Percentiles rank a stretch among this genome's conserved stretches.
Evolutionary conservation across 345 rosid species (phyloP).

Genomic region (Psidium guajava): DNA sequence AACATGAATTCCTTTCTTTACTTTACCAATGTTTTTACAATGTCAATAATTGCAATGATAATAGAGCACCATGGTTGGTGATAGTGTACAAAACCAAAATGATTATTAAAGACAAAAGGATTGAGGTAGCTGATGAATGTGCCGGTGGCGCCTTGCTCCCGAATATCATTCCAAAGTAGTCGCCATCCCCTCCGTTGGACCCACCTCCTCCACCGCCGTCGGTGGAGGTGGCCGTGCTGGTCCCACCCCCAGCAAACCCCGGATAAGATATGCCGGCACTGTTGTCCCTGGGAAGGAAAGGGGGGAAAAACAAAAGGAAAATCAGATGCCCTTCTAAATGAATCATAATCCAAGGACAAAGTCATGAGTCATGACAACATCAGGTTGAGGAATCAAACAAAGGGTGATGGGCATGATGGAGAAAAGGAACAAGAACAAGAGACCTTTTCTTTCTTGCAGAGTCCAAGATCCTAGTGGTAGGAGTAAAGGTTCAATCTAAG

Average conservation of each 20-base stretch:
- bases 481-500: neutral
- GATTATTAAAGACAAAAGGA: slow-evolving; percentile 30
- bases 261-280: slow-evolving; percentile 30
- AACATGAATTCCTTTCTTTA: neutral
- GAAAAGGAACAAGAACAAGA: neutral
- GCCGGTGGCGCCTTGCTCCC: slow-evolving; percentile 37
- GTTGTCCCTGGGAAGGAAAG: slow-evolving; percentile 25
- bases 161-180: slow-evolving; percentile 60
- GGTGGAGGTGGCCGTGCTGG: neutral
- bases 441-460: neutral
- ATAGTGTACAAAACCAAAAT: slow-evolving; percentile 27
- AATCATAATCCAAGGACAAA: neutral
- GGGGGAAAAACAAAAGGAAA: neutral
- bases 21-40: slow-evolving; percentile 4
- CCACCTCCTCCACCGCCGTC: slow-evolving; percentile 10
- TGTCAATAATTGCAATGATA: slow-evolving; percentile 24
- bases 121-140: slow-evolving; percentile 6
- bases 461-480: neutral
- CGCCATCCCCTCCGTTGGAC: slow-evolving; percentile 11
- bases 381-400: neutral
- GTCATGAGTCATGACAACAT: neutral
- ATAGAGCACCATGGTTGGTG: slow-evolving; percentile 18
- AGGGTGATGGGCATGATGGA: neutral
- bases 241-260: slow-evolving; percentile 31
- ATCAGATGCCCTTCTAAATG: neutral